Base-by-base conservation (phyloP, 805 yeast genomes). In the Schwanniomyces vanrijiae region DNA sequence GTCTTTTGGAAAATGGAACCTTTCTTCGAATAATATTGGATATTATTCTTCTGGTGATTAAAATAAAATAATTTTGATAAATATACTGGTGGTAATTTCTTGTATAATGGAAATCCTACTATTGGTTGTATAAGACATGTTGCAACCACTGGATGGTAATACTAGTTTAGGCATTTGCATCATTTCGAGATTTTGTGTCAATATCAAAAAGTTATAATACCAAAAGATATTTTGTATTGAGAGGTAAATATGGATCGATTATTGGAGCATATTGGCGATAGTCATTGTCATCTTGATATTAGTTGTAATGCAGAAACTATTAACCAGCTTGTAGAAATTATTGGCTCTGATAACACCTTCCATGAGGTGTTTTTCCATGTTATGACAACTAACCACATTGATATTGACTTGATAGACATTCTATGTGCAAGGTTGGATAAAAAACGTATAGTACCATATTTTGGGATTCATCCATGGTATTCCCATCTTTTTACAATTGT, bases 401-500 rank as follows among this genome's bases (percentile, higher is more conserved):
- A 73, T 53, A 42, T 72, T 11, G 58, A 53, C 3, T 47, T 62
- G 22, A 46, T 73, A 3, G 63, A 58, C 35, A 33, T 26, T 11
- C 41, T 67, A 24, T 42, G 49, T 14, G 21, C 16, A 25, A 58
- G 22, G 52, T 51, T 48, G 37, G 40, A 16, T 25, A 45, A 19
- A 47, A 55, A 21, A 31, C 47, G 22, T 8, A 50, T 76, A 1
- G 60, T 68, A 7, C 79, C 85, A 0, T 77, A 79, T 34, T 78
- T 80, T 58, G 96, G 98, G 0, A 70, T 90, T 1, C 99, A 92
- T 64, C 99, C 99, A 0, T 92, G 98, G 98, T 91, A 80, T 58
- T 66, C 83, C 2, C 96, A 91, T 61, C 52, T 84, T 16, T 85
- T 81, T 51, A 68, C 78, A 2, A 55, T 65, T n/a, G 61, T 55